Percentiles rank a stretch among this genome's conserved stretches.
Evolutionary conservation across 2,329 filamentous ascomycete genomes (phyloP).

Genomic region (Neofusicoccum laricinum): DNA sequence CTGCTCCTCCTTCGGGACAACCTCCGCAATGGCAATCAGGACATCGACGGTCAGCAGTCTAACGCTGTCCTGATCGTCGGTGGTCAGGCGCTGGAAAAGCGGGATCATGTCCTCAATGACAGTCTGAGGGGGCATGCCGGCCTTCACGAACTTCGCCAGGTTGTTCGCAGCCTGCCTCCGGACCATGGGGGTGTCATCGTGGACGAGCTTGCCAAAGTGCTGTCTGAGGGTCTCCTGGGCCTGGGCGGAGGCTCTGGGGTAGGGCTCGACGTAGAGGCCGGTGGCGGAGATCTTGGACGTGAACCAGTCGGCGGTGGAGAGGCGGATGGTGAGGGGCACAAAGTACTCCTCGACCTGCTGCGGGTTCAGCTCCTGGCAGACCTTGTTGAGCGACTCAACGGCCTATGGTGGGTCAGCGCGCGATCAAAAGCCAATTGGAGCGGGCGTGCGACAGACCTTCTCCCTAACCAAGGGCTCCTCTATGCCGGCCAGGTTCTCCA

Average conservation of each 20-base stretch:
- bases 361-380: constrained; percentile 86
- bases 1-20: constrained; percentile 97
- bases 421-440: neutral
- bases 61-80: constrained; percentile 97
- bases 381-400: constrained; percentile 98
- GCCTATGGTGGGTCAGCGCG: constrained; percentile 58
- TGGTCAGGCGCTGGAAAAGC: constrained; percentile 92
- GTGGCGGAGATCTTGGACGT: constrained; percentile 98
- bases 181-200: constrained; percentile 99
- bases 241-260: constrained; percentile 83
- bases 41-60: constrained; percentile 94
- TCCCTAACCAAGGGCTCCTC: constrained; percentile 97
- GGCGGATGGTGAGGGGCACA: constrained; percentile 89
- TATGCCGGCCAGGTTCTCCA: constrained; percentile 97
- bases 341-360: constrained; percentile 97
- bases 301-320: constrained; percentile 99
- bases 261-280: constrained; percentile 89
- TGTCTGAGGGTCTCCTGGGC: constrained; percentile 88
- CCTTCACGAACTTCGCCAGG: constrained; percentile 94
- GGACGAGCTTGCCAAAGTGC: constrained; percentile 88
- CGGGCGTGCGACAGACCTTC: constrained; percentile 62
- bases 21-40: constrained; percentile 92
- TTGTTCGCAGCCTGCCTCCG: constrained; percentile 95
- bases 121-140: constrained; percentile 78
- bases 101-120: constrained; percentile 99